A percentile compares a stretch with the other conserved stretches of the same genome.
Conservation (phyloP, 257 asterid species). For the Thymus quinquecostatus region DNA sequence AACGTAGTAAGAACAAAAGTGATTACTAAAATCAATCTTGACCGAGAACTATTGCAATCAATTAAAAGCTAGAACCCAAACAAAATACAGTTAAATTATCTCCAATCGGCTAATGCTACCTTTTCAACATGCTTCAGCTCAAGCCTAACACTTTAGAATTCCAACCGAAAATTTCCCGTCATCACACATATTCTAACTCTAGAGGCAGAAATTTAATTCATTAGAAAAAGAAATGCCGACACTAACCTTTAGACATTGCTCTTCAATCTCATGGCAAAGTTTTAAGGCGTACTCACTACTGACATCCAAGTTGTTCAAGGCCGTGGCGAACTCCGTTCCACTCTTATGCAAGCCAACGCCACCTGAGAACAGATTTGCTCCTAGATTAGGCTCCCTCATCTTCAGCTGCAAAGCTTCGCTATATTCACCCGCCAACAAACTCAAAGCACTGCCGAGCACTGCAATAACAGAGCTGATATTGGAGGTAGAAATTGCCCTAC, state of each 20-base stretch:
- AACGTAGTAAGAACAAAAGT: constrained; percentile 14
- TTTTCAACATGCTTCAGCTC: constrained; percentile 10
- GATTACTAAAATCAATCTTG: background rate
- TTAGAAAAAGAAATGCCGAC: background rate
- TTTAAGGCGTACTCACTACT: constrained; percentile 89
- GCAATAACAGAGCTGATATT: constrained; percentile 89
- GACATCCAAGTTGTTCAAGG: constrained; percentile 91
- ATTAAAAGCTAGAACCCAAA: background rate
- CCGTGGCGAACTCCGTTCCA: constrained; percentile 85
- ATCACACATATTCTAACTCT: constrained; percentile 6
- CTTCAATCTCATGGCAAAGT: constrained; percentile 90
- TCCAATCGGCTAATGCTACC: background rate
- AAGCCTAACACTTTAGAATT: background rate
- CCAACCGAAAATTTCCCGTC: constrained; percentile 2
- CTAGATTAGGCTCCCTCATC: constrained; percentile 86
- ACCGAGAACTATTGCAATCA: constrained; percentile 2
- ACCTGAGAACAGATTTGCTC: constrained; percentile 83
- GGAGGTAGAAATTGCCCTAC: constrained; percentile 86
- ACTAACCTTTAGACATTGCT: constrained; percentile 78
- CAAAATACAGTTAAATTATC: constrained; percentile 2
- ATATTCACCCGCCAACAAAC: constrained; percentile 86
- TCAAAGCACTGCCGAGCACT: constrained; percentile 76
- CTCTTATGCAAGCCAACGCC: constrained; percentile 91
- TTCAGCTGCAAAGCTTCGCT: constrained; percentile 91
- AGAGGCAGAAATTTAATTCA: constrained; percentile 13